Base-by-base conservation (phyloP, 148 eudicot species). In the Tetragonia tetragonoides region DNA sequence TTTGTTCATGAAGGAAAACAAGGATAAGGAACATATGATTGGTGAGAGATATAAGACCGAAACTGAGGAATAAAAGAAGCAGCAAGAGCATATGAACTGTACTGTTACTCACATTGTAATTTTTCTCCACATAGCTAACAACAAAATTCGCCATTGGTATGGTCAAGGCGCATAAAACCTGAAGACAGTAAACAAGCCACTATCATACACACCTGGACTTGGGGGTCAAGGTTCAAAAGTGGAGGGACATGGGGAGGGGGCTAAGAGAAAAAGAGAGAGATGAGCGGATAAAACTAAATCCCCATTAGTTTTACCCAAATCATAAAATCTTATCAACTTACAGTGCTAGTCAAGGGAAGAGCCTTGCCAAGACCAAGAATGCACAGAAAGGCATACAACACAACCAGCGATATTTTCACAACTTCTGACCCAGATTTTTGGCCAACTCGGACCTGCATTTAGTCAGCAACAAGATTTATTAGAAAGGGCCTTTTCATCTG, bases 371-470 rank as follows among this genome's bases (percentile, higher is more conserved):
- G 77, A 81, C 97, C 89, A 68, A 88, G 70, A 68, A 79, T 74
- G 73, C 87, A 78, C 65, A 89, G 66, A 61, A 85, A 75, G 72
- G 85, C 68, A 82, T 90, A 92, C 60, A 94, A 87, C 10, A 78
- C 54, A 56, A 78, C 72, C 44, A 94, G 73, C 57, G 88, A 84
- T 76, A 81, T 49, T 78, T 86, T 94, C 66, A 92, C 93, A 49
- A 84, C 88, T 67, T 87, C 75, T 73, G 92, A 84, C 57, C 97
- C 93, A 0, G 83, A 56, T 85, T 89, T 78, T 37, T 88, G 83
- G 76, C 99, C 99, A 75, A 95, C 81, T 80, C 96, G 85, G 49
- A 92, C 97, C 99, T 95, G 86, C 61, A 81, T 14, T 38, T 17
- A 28, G 23, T 73, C 68, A 67, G 66, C 54, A 65, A 28, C 20